A percentile compares a stretch with the other conserved stretches of the same genome.
phyloP scores from a whole-genome alignment of 345 rosid species.

The Camelina laxa region DNA sequence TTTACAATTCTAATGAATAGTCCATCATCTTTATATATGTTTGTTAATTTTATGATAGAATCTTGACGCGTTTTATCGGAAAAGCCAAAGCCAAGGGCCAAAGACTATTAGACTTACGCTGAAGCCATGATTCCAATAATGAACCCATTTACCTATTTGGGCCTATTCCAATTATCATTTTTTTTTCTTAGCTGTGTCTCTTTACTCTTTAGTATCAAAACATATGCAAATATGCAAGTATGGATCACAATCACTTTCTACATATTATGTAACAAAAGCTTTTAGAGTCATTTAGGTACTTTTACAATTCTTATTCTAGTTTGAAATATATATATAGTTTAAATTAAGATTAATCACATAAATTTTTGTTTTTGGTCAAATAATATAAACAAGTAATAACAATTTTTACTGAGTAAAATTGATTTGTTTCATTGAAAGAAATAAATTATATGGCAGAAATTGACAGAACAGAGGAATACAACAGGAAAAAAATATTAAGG shows the following conservation, averaged over 20 bases:
- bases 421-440: constrained; percentile 5
- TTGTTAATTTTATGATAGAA: neutral
- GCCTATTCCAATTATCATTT: neutral
- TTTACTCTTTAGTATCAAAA: no score
- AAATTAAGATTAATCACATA: no score
- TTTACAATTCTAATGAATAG: no score
- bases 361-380: no score
- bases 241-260: no score
- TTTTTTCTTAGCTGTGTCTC: no score
- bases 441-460: neutral
- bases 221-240: no score
- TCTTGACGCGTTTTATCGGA: neutral
- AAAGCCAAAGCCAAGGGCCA: neutral
- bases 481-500: neutral
- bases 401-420: neutral
- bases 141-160: constrained; percentile 18
- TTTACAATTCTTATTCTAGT: no score
- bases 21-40: neutral
- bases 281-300: no score
- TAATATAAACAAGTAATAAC: no score
- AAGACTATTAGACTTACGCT: neutral
- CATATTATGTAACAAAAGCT: no score
- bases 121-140: constrained; percentile 15
- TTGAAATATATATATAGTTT: no score
- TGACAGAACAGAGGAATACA: neutral